Conservation (phyloP, 805 yeast genomes). For the Ogataea pini region DNA sequence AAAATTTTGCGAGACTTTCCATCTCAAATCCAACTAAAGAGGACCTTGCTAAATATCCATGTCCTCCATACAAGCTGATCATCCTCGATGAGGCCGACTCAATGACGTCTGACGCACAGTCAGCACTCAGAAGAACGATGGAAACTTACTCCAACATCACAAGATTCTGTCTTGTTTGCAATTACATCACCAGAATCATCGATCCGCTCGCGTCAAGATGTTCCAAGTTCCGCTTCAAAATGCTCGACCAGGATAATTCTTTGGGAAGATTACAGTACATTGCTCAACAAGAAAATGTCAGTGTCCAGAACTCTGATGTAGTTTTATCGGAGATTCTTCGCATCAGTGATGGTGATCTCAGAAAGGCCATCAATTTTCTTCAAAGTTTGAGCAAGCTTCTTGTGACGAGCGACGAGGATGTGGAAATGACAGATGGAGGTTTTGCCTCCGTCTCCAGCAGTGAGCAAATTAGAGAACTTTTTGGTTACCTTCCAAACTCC, state of each 20-base stretch:
- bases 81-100: constrained; percentile 96
- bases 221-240: constrained; percentile 88
- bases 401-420: constrained; percentile 24
- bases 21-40: constrained; percentile 77
- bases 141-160: constrained; percentile 88
- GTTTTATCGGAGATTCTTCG: constrained; percentile 63
- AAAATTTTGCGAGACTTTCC: constrained; percentile 81
- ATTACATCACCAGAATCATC: constrained; percentile 93
- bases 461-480: constrained; percentile 33
- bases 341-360: constrained; percentile 86
- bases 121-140: constrained; percentile 92
- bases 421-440: constrained; percentile 28
- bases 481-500: constrained; percentile 35
- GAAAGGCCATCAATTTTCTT: constrained; percentile 87
- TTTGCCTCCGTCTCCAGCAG: constrained; percentile 5
- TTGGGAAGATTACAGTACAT: constrained; percentile 65
- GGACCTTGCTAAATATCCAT: constrained; percentile 75
- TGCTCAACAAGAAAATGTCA: constrained; percentile 46
- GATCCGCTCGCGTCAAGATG: constrained; percentile 97
- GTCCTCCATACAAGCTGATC: constrained; percentile 94
- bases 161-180: constrained; percentile 92
- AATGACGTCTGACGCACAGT: constrained; percentile 96
- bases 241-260: constrained; percentile 72
- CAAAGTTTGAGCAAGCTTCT: constrained; percentile 77
- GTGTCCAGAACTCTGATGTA: constrained; percentile 49